Conservation (phyloP, 2,329 filamentous ascomycete species). For the Epicoccum nigrum region DNA sequence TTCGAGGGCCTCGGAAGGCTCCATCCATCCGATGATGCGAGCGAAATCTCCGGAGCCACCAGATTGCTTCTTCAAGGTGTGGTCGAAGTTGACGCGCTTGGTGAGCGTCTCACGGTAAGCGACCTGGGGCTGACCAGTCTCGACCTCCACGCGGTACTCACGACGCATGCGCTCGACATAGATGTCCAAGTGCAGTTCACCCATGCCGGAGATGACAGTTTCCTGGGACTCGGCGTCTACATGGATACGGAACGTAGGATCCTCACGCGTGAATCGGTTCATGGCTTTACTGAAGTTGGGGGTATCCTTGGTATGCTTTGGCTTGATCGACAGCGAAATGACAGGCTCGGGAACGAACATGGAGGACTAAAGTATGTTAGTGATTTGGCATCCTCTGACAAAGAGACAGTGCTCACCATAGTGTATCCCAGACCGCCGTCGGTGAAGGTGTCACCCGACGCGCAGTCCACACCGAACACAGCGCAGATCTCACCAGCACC, state of each 20-base stretch:
- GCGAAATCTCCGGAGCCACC: conserved; percentile 96
- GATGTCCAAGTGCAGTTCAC: conserved; percentile 94
- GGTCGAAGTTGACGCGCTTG: conserved; percentile 82
- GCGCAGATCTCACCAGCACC: conserved; percentile 98
- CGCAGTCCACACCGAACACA: conserved; percentile 97
- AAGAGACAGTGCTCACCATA: conserved; percentile 62
- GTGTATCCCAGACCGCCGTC: conserved; percentile 90
- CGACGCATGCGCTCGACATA: conserved; percentile 96
- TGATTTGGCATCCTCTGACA: conserved; percentile 1
- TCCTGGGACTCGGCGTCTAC: conserved; percentile 92
- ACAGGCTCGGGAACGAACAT: conserved; percentile 99
- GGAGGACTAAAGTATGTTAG: conserved; percentile 62
- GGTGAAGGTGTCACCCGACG: conserved; percentile 97
- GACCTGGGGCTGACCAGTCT: conserved; percentile 95
- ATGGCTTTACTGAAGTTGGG: conserved; percentile 98
- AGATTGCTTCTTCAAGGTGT: conserved; percentile 91
- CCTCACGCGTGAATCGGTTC: conserved; percentile 97
- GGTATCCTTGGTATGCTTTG: conserved; percentile 89
- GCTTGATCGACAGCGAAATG: conserved; percentile 96
- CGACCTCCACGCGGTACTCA: conserved; percentile 95
- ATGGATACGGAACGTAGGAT: conserved; percentile 94
- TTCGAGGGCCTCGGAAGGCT: conserved; percentile 75
- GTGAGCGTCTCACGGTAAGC: conserved; percentile 96
- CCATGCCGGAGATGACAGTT: conserved; percentile 98
- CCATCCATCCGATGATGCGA: conserved; percentile 88